phyloP scores from a whole-genome alignment of 2,329 filamentous ascomycete genomes.

The Tolypocladium album region DNA sequence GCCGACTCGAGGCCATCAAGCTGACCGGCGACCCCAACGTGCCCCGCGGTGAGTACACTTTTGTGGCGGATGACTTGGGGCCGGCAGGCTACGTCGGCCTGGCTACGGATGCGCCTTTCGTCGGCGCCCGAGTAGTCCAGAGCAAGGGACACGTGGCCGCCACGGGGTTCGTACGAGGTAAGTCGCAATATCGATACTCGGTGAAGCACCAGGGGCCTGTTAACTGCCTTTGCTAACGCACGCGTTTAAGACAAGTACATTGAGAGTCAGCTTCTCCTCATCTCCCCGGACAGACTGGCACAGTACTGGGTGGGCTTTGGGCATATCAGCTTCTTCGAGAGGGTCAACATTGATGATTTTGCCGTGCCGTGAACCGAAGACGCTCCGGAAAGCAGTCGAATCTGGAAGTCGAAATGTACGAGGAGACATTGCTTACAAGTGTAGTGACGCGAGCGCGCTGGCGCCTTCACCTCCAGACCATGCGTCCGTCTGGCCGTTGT shows the following conservation, averaged over 20 bases:
- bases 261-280: conserved; percentile 63
- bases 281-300: conserved; percentile 66
- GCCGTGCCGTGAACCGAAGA: conserved; percentile 14
- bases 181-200: conserved; percentile 16
- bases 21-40: conserved; percentile 87
- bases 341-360: conserved; percentile 48
- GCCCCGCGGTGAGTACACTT: conserved; percentile 75
- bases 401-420: neutral
- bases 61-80: conserved; percentile 69
- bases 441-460: neutral
- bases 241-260: conserved; percentile 56
- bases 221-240: neutral
- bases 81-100: conserved; percentile 51
- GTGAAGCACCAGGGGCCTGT: neutral
- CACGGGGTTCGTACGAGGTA: conserved; percentile 61
- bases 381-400: neutral
- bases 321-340: conserved; percentile 49
- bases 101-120: conserved; percentile 57
- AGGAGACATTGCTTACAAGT: neutral
- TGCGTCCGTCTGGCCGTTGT: too few relatives aligned
- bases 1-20: conserved; percentile 74
- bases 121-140: conserved; percentile 61
- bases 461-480: neutral
- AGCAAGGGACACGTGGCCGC: conserved; percentile 70
- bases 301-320: conserved; percentile 66